phyloP scores from a whole-genome alignment of 306 rosid species.

The Inga leiocalycina region DNA sequence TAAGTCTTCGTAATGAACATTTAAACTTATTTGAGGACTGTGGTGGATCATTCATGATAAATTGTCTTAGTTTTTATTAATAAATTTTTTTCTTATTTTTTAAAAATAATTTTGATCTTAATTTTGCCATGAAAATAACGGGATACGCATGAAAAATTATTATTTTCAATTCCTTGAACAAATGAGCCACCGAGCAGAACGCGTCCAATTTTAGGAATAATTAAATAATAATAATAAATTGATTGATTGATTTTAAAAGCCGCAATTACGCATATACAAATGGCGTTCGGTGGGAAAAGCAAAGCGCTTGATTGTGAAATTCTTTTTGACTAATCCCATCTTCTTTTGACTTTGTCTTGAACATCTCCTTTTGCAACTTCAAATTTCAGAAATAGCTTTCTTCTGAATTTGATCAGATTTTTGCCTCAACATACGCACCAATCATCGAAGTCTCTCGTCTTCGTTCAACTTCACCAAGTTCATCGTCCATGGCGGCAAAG shows the following conservation, averaged over 20 bases:
- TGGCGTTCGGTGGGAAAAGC: neutral
- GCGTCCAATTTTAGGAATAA: neutral
- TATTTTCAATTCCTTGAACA: neutral
- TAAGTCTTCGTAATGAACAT: too few relatives aligned
- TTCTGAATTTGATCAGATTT: neutral
- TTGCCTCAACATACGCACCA: neutral
- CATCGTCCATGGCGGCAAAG: conserved; percentile 46
- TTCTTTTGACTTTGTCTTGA: neutral
- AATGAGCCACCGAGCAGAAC: neutral
- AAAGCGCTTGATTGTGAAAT: conserved; percentile 13
- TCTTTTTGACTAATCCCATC: conserved; percentile 11
- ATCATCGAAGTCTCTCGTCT: neutral
- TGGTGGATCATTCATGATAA: too few relatives aligned
- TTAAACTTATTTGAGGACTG: too few relatives aligned
- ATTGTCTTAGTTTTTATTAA: too few relatives aligned
- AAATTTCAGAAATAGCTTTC: neutral
- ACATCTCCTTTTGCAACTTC: neutral
- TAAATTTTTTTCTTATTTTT: too few relatives aligned
- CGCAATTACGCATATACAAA: neutral
- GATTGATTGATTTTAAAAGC: neutral
- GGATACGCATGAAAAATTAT: neutral
- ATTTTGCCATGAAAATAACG: neutral
- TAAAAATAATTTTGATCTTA: too few relatives aligned
- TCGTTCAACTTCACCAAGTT: neutral
- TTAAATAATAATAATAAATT: neutral